Evolutionary conservation across 371 early-diverging fungal genomes (phyloP).

Genomic region (Haplosporangium sp.): DNA sequence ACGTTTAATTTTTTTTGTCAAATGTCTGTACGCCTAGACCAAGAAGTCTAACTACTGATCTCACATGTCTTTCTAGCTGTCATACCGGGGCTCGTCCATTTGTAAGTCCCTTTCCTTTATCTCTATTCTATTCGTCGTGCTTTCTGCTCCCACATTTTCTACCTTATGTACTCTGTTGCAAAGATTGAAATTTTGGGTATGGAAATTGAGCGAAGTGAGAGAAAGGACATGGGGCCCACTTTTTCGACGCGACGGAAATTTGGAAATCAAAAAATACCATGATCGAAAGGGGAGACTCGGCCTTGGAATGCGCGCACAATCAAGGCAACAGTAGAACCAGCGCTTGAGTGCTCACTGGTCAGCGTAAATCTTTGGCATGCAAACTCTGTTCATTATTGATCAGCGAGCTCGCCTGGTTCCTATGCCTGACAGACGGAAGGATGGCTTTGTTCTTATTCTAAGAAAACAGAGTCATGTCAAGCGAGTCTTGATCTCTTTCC

Average conservation of each 20-base stretch:
- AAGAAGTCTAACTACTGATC: background rate
- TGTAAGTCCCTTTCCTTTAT: constrained; percentile 50
- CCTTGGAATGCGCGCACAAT: constrained; percentile 18
- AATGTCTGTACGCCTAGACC: background rate
- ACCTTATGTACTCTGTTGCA: constrained; percentile 45
- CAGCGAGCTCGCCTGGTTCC: constrained; percentile 16
- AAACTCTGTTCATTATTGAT: background rate
- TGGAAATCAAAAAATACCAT: constrained; percentile 27
- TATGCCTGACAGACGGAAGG: constrained; percentile 18
- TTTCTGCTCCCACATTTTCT: constrained; percentile 42
- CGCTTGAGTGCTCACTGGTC: constrained; percentile 9
- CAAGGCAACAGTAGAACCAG: background rate
- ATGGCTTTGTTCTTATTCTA: constrained; percentile 5
- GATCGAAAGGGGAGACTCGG: constrained; percentile 35
- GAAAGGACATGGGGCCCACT: constrained; percentile 47
- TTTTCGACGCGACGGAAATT: constrained; percentile 33
- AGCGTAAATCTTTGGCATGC: background rate
- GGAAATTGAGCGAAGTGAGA: constrained; percentile 50
- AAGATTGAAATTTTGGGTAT: constrained; percentile 46
- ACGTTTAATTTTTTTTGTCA: background rate
- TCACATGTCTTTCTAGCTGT: constrained; percentile 15
- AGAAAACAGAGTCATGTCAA: constrained; percentile 24
- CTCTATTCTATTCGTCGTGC: constrained; percentile 31
- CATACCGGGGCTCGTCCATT: constrained; percentile 53
- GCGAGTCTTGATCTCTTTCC: constrained; percentile 53